Percentiles rank a stretch among this genome's conserved stretches.
These are phyloP conservation scores for Salix brachista DNA, from an alignment of 345 rosid species.

Conservation along the genomic window DNA sequence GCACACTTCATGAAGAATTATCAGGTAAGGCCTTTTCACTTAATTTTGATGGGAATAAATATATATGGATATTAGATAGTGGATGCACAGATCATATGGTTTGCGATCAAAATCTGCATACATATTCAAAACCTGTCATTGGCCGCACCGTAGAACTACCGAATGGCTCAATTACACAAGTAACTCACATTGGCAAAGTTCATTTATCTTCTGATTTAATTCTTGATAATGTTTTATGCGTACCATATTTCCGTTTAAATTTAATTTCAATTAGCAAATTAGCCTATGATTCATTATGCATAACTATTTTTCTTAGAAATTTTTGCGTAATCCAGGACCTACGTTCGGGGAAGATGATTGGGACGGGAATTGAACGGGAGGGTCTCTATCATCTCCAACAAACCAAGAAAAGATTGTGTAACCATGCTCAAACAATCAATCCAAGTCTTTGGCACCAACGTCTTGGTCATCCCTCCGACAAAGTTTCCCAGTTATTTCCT, in stretches of 20 bases:
- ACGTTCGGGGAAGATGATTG: background rate
- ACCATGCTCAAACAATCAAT: background rate
- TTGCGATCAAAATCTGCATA: background rate
- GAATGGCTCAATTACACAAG: no score
- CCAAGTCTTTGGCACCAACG: background rate
- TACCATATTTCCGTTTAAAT: background rate
- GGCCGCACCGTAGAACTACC: no score
- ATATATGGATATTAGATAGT: background rate
- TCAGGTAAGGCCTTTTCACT: no score
- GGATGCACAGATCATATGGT: background rate
- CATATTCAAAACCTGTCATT: background rate
- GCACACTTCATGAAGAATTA: background rate
- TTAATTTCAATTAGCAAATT: no score
- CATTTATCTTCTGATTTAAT: background rate
- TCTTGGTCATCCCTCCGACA: background rate
- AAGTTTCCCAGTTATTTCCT: background rate
- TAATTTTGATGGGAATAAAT: no score
- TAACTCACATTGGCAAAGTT: no score
- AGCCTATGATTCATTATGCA: no score
- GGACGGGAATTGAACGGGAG: background rate
- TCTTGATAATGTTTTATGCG: background rate
- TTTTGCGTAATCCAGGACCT: background rate
- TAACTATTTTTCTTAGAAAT: no score
- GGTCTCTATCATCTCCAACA: background rate
- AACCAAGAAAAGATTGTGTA: background rate